These are phyloP conservation scores for Teunomyces kruisii DNA, from an alignment of 805 yeast species.

Conservation along the genomic window DNA sequence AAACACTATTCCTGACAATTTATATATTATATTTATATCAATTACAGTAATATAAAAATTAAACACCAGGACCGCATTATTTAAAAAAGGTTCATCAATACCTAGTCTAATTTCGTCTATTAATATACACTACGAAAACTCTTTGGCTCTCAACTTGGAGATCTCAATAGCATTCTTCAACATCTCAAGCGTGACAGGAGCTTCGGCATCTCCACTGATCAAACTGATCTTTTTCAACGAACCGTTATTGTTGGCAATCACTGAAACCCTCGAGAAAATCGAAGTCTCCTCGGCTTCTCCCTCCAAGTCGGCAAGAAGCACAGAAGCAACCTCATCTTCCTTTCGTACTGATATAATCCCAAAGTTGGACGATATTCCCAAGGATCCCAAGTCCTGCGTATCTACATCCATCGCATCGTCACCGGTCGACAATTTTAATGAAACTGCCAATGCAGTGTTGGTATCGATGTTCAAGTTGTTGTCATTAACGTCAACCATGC, in stretches of 20 bases:
- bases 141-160: constrained; percentile 48
- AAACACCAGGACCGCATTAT: not conserved
- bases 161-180: constrained; percentile 48
- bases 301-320: constrained; percentile 71
- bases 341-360: constrained; percentile 54
- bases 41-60: too few species aligned
- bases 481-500: constrained; percentile 47
- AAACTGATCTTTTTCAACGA: constrained; percentile 13
- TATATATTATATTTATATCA: too few species aligned
- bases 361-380: constrained; percentile 53
- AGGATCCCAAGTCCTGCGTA: constrained; percentile 1
- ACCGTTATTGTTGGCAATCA: constrained; percentile 31
- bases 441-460: constrained; percentile 21
- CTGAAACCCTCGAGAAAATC: constrained; percentile 52
- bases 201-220: constrained; percentile 41
- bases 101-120: not conserved
- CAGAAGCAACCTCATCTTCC: constrained; percentile 32
- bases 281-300: constrained; percentile 80
- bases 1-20: too few species aligned
- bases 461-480: constrained; percentile 55
- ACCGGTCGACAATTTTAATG: constrained; percentile 31
- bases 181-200: constrained; percentile 46
- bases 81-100: too few species aligned
- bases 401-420: constrained; percentile 5
- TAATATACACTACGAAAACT: constrained; percentile 10